Percentiles rank a stretch among this genome's conserved stretches.
phyloP scores from a whole-genome alignment of 176 grass and related monocot species.

The Canna indica region DNA sequence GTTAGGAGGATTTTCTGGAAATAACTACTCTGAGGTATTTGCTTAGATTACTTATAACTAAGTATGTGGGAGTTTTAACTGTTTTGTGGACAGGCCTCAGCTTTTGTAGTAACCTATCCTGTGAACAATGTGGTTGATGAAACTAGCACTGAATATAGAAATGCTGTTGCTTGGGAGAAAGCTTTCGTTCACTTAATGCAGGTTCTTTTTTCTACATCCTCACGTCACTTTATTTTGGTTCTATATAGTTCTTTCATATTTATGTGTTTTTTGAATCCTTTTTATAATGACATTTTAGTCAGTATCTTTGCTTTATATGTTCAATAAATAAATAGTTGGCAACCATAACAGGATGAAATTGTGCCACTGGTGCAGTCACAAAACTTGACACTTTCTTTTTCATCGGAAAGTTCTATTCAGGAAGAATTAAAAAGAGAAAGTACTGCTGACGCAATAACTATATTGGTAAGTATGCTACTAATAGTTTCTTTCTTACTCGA shows the following conservation, averaged over 20 bases:
- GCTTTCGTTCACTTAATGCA: slow-evolving; percentile 77
- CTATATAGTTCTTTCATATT: not conserved
- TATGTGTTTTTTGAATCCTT: not conserved
- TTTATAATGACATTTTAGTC: not conserved
- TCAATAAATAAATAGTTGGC: not conserved
- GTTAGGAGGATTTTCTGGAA: slow-evolving; percentile 86
- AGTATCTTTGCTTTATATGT: not conserved
- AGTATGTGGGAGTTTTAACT: slow-evolving; percentile 21
- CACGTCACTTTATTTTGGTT: not conserved
- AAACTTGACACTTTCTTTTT: slow-evolving; percentile 84
- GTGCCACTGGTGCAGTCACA: slow-evolving; percentile 65
- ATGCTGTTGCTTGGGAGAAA: slow-evolving; percentile 85
- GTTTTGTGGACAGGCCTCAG: slow-evolving; percentile 53
- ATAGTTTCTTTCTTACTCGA: not conserved
- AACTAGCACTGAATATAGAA: slow-evolving; percentile 58
- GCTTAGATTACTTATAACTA: slow-evolving; percentile 26
- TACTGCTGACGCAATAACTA: slow-evolving; percentile 80
- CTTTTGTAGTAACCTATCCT: slow-evolving; percentile 91
- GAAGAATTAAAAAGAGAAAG: slow-evolving; percentile 92
- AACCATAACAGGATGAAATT: slow-evolving; percentile 67
- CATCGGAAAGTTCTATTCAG: slow-evolving; percentile 89
- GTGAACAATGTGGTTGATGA: slow-evolving; percentile 84
- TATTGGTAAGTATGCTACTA: slow-evolving; percentile 46
- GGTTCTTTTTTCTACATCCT: slow-evolving; percentile 36
- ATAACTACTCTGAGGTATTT: slow-evolving; percentile 76